Conservation (phyloP, 768 basidiomycete species). For the Coprinopsis strossmayeri region DNA sequence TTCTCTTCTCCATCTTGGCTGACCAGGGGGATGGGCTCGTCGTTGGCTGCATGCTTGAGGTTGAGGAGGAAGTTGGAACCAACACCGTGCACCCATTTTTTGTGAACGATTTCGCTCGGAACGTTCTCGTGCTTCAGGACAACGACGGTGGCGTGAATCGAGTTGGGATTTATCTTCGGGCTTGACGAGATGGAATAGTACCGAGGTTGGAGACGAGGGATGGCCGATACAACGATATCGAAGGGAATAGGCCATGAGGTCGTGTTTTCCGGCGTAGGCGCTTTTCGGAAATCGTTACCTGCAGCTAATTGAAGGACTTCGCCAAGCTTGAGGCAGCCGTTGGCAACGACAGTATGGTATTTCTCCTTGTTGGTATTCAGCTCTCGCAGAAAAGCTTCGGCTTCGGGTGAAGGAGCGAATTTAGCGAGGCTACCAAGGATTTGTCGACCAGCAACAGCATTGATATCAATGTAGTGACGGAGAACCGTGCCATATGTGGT, state of each 20-base stretch:
- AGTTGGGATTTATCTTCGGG: constrained; percentile 83
- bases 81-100: constrained; percentile 79
- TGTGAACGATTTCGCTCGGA: constrained; percentile 40
- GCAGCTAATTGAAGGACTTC: constrained; percentile 90
- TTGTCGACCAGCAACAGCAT: constrained; percentile 90
- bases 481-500: constrained; percentile 92
- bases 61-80: constrained; percentile 95
- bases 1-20: constrained; percentile 27
- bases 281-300: constrained; percentile 58
- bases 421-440: constrained; percentile 82
- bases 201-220: constrained; percentile 91
- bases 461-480: constrained; percentile 96
- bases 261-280: constrained; percentile 66
- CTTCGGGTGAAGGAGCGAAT: constrained; percentile 78
- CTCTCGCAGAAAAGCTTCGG: constrained; percentile 64
- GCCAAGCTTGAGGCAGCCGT: constrained; percentile 85
- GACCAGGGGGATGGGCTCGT: constrained; percentile 45
- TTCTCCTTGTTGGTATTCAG: constrained; percentile 85
- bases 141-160: constrained; percentile 93
- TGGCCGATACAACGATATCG: constrained; percentile 91
- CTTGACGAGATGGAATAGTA: constrained; percentile 99
- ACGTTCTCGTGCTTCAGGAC: constrained; percentile 88
- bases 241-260: constrained; percentile 91
- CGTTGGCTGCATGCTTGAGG: constrained; percentile 70
- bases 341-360: constrained; percentile 69